Base-by-base conservation (phyloP, 805 yeast species). In the Lachancea fermentati region DNA sequence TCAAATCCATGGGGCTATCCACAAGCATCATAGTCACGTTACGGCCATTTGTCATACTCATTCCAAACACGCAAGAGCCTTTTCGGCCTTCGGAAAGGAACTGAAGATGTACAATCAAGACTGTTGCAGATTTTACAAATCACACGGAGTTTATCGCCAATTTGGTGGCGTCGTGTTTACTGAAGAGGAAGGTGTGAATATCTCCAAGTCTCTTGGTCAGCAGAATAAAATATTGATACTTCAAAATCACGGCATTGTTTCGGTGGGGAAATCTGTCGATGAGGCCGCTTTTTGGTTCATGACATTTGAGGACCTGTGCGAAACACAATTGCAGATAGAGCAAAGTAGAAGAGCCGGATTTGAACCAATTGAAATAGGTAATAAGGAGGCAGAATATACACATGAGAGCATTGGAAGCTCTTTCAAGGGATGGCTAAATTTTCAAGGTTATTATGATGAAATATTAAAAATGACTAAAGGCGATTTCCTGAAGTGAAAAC, bases 81-180 rank as follows among this genome's bases (percentile, higher is more conserved):
- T 72, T 57, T 74, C 82, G 2, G 62, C 79, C 0, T 78, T 80
- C 52, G 86, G 81, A 30, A 68, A 68, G 49, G 78, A 78, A 8
- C 65, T 84, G 48, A 88, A 83, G 43, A 85, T 85, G 91, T 54
- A 85, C 45, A 83, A 79, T 64, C 93, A 85, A 64, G 94, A 85
- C 51, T 81, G 68, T 3, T 81, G 88, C 57, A 65, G 69, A 6
- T 77, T 85, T 50, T 80, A 80, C 68, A 74, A 79, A 24, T 63
- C 66, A 33, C 93, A 83, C 46, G 60, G 79, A 1, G 88, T 85
- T 4, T 83, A 81, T 60, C 42, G 54, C 13, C 75, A 76, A 55
- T 84, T 83, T 59, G 93, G 93, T 19, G 94, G 94, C 30, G 85
- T 84, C 41, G 94, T 86, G 0, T 50, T 81, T 19, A 83, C 78